Evolutionary conservation across 192 early-diverging fungal species (phyloP), one percentile per base, ranked within the genome.

Genomic region (Lunasporangiospora selenospora): DNA sequence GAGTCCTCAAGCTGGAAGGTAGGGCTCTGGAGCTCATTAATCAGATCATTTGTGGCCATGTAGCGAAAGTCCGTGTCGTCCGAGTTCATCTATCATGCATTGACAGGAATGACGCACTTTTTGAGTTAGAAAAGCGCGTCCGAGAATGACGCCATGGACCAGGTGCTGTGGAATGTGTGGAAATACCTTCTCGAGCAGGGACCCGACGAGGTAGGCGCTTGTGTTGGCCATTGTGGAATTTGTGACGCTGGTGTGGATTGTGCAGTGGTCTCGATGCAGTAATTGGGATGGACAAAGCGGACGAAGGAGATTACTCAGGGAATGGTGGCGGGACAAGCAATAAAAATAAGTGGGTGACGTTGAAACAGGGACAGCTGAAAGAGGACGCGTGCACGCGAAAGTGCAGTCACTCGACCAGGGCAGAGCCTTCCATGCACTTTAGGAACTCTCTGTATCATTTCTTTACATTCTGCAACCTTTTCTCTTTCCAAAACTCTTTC

Each of bases 31-130:
- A 93, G 81, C 53, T 90, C 90, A 12, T 83, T 85, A 62, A 86
- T 87, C 41, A 95, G 77, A 76, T 95, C 93, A 56, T 85, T 85
- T 19, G 86, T 46, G 23, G 92, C 93, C 93, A 95, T 95, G 75
- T 88, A 94, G 38, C 93, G 89, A 67, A 90, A 90, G 76, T 95
- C 93, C 21, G 89, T 84, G 75, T 95, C 93, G 30, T 69, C 77
- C 49, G 75, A 80, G 23, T 62, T 58, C 85, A 87, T 85, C 83
- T 87, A 77, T 39, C 6, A 44, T 26, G 11, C n/a, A 30, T 27
- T 39, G 19, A 9, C 16, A 21, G 42, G 10, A 38, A 27, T 13
- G 42, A 50, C 18, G 30, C n/a, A n/a, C n/a, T n/a, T n/a, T n/a
- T n/a, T n/a, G n/a, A n/a, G n/a, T n/a, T n/a, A n/a, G n/a, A n/a